These are phyloP conservation scores for Arthrobotrys musiformis DNA, from an alignment of 2,329 filamentous ascomycete species.

Conservation along the genomic window DNA sequence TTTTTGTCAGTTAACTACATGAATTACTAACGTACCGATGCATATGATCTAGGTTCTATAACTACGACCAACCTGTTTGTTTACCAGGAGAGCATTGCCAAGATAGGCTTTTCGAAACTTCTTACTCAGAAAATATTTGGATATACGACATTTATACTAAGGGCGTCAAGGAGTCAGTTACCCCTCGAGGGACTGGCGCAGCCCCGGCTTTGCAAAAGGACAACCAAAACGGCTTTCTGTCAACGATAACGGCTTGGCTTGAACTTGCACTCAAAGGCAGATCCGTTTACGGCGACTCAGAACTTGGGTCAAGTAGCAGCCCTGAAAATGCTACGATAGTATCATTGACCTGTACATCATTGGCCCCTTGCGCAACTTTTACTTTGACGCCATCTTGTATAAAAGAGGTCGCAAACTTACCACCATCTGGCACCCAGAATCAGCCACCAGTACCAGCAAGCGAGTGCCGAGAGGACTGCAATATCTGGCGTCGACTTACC, in stretches of 20 bases:
- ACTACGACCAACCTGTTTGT: not conserved
- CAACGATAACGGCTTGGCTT: not conserved
- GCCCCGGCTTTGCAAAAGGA: not conserved
- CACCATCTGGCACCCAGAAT: not conserved
- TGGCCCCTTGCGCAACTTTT: not conserved
- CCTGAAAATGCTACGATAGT: not conserved
- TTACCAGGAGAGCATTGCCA: constrained; percentile 24
- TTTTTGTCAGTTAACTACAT: too few species aligned
- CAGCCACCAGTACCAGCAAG: not conserved
- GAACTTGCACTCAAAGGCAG: not conserved
- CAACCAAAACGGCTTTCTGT: not conserved
- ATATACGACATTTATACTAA: constrained; percentile 14
- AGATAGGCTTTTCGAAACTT: not conserved
- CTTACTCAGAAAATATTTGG: not conserved
- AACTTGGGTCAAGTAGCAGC: not conserved
- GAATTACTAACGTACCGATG: not conserved
- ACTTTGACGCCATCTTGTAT: not conserved
- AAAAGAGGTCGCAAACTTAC: not conserved
- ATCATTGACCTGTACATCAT: not conserved
- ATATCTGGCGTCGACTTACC: not conserved
- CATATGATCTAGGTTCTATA: not conserved
- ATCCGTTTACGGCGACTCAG: not conserved
- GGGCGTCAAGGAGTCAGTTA: not conserved
- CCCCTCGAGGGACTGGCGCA: not conserved
- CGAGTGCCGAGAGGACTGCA: not conserved